These are phyloP conservation scores for Tolypocladium inflatum DNA, from an alignment of 2,329 filamentous ascomycete genomes.

Conservation along the genomic window DNA sequence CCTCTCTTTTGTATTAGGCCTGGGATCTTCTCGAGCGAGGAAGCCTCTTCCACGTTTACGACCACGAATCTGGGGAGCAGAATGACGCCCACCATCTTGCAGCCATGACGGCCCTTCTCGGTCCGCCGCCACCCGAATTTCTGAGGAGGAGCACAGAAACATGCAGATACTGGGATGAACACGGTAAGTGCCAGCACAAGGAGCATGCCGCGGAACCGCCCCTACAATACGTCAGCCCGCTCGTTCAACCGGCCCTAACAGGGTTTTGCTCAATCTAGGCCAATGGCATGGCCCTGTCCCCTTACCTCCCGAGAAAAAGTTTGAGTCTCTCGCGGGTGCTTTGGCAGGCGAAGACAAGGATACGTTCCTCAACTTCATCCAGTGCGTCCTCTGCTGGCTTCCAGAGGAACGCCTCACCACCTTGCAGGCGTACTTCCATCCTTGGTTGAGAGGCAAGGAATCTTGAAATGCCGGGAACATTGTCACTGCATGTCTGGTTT, in stretches of 20 bases:
- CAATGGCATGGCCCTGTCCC: slow-evolving; percentile 15
- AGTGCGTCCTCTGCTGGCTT: slow-evolving; percentile 13
- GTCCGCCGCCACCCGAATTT: slow-evolving; percentile 16
- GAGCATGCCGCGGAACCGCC: background rate
- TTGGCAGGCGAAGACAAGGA: slow-evolving; percentile 10
- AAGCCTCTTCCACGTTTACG: slow-evolving; percentile 13
- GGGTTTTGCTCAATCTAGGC: slow-evolving; percentile 5
- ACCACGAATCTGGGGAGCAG: slow-evolving; percentile 8
- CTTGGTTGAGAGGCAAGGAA: slow-evolving; percentile 8
- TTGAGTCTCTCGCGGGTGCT: slow-evolving; percentile 8
- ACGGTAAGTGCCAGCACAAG: slow-evolving; percentile 11
- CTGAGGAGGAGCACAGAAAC: slow-evolving; percentile 10
- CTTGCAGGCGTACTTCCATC: slow-evolving; percentile 13
- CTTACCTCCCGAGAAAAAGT: slow-evolving; percentile 7
- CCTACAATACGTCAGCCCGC: background rate
- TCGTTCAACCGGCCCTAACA: background rate
- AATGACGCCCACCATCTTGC: slow-evolving; percentile 19
- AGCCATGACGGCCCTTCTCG: slow-evolving; percentile 16
- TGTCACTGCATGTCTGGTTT: background rate
- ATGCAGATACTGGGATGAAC: slow-evolving; percentile 14
- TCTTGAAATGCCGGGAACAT: background rate
- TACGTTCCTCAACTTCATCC: slow-evolving; percentile 11
- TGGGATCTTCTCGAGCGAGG: slow-evolving; percentile 15
- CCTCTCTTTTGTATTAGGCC: slow-evolving; percentile 6
- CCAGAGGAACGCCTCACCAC: slow-evolving; percentile 12